Percentiles rank a stretch among this genome's conserved stretches.
Evolutionary conservation across 225 moss, liverwort and hornwort genomes (phyloP).

Genomic region (Pseudisothecium myosuroides): DNA sequence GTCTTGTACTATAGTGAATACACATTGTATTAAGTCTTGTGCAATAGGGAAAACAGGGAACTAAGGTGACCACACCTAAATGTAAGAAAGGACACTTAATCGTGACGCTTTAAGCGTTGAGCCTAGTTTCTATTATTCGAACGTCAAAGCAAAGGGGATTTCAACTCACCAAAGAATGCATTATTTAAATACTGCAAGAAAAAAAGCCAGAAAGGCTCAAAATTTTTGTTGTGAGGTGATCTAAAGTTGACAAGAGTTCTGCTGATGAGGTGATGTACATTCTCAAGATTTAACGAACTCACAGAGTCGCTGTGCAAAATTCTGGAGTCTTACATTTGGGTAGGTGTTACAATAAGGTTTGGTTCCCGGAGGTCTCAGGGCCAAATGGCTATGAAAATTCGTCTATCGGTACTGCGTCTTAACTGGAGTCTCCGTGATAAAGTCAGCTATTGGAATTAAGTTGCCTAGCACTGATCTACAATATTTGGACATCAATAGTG

Average conservation of each 20-base stretch:
- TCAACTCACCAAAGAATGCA: not conserved
- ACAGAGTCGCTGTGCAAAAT: not conserved
- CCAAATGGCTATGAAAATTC: not conserved
- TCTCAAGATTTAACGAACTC: not conserved
- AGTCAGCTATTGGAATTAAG: not conserved
- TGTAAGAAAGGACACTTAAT: not conserved
- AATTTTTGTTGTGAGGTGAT: not conserved
- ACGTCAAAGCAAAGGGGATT: not conserved
- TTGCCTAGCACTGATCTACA: not conserved
- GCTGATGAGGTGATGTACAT: not conserved
- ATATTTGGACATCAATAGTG: not conserved
- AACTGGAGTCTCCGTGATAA: not conserved
- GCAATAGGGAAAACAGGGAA: not conserved
- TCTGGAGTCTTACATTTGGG: not conserved
- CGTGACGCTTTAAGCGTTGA: not conserved
- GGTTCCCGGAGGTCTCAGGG: not conserved
- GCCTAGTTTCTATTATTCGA: not conserved
- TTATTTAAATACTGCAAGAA: not conserved
- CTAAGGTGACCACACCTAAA: not conserved
- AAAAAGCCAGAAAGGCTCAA: not conserved
- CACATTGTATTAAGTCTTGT: not conserved
- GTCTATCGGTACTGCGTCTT: not conserved
- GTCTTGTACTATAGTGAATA: not conserved
- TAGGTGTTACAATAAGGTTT: no score
- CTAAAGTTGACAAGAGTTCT: not conserved